Conservation (phyloP, 2,329 filamentous ascomycete species). For the Bipolaris zeicola region DNA sequence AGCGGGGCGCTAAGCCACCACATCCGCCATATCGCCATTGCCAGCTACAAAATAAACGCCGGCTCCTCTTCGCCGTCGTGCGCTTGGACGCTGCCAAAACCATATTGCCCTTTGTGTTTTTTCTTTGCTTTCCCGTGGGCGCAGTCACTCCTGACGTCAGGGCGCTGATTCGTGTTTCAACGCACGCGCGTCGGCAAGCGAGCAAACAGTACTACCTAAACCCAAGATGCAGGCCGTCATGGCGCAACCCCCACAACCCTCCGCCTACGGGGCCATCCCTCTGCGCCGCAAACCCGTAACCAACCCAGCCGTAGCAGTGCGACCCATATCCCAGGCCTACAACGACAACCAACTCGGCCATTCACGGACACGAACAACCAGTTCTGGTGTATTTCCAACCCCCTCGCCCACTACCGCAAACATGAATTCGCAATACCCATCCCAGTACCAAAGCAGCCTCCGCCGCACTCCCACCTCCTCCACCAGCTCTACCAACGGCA, state of each 20-base stretch:
- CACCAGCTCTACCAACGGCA: conserved; percentile 66
- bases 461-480: conserved; percentile 70
- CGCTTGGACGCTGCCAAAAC: conserved; percentile 2
- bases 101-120: conserved; percentile 15
- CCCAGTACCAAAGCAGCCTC: conserved; percentile 43
- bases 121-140: conserved; percentile 20
- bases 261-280: conserved; percentile 37
- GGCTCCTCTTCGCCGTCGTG: conserved; percentile 11
- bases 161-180: conserved; percentile 36
- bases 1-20: conserved; percentile 33
- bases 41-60: conserved; percentile 31
- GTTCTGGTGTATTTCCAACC: conserved; percentile 44
- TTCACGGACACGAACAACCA: conserved; percentile 46
- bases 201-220: conserved; percentile 14
- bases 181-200: conserved; percentile 22
- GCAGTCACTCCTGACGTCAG: conserved; percentile 33
- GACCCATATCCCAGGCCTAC: conserved; percentile 33
- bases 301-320: conserved; percentile 39
- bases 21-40: conserved; percentile 12
- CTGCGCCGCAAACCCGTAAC: conserved; percentile 45
- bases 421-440: conserved; percentile 44
- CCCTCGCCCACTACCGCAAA: conserved; percentile 33
- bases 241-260: conserved; percentile 30
- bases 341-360: conserved; percentile 37
- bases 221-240: conserved; percentile 39